These are phyloP conservation scores for Backusella australiensis DNA, from an alignment of 192 early-diverging fungal genomes.

Conservation along the genomic window DNA sequence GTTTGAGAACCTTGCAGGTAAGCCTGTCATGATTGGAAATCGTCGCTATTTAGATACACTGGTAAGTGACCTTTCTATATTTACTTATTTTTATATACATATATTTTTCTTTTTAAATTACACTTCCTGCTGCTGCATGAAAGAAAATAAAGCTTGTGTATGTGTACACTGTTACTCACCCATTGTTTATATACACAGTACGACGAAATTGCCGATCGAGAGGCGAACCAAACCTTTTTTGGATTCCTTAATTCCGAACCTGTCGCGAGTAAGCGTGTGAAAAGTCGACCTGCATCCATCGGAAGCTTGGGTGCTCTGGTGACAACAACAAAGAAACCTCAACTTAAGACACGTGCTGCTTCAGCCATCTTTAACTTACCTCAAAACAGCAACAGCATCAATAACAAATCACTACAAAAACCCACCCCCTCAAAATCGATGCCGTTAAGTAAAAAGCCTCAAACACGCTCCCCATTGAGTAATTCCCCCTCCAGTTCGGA, in stretches of 20 bases:
- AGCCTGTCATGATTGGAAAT: constrained; percentile 25
- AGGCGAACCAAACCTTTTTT: constrained; percentile 40
- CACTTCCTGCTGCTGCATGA: background rate
- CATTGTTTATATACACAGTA: constrained; percentile 11
- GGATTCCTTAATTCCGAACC: constrained; percentile 36
- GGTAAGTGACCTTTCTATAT: constrained; percentile 15
- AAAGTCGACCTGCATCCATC: constrained; percentile 9
- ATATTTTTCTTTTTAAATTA: background rate
- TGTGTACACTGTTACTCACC: background rate
- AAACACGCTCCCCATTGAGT: background rate
- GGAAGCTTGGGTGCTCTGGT: constrained; percentile 5
- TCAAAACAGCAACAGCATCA: background rate
- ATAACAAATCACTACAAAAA: background rate
- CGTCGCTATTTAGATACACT: constrained; percentile 30
- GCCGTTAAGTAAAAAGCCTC: constrained; percentile 9
- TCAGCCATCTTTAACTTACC: constrained; percentile 12
- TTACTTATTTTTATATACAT: background rate
- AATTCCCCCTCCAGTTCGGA: background rate
- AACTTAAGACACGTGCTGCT: constrained; percentile 6
- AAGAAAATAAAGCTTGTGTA: constrained; percentile 10
- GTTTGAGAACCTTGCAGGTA: constrained; percentile 45
- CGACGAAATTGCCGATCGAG: constrained; percentile 38
- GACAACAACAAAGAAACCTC: constrained; percentile 5
- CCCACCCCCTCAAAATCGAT: constrained; percentile 10
- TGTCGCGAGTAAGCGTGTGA: background rate